Percentiles rank a stretch among this genome's conserved stretches.
phyloP scores from a whole-genome alignment of 1,139 yeast species.

The Protomyces arabidopsidicola region DNA sequence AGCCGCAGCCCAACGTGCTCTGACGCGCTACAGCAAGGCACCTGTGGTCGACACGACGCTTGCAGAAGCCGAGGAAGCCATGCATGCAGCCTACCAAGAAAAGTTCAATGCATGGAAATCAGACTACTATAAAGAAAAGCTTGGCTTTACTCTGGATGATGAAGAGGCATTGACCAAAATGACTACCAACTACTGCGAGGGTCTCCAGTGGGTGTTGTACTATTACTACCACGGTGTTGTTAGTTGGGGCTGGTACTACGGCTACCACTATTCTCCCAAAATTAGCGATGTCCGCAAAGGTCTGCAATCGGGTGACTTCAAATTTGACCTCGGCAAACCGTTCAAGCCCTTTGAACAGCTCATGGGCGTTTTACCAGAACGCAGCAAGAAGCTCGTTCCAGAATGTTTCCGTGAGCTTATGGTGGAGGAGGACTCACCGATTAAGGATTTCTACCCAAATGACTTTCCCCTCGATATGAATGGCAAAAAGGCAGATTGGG shows the following conservation, averaged over 20 bases:
- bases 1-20: slow-evolving; percentile 35
- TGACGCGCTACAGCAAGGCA: slow-evolving; percentile 61
- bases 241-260: slow-evolving; percentile 93
- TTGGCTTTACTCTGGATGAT: slow-evolving; percentile 55
- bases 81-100: slow-evolving; percentile 36
- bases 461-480: slow-evolving; percentile 86
- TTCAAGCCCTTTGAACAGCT: slow-evolving; percentile 92
- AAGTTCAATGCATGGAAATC: slow-evolving; percentile 82
- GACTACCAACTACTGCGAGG: slow-evolving; percentile 84
- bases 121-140: slow-evolving; percentile 70
- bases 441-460: slow-evolving; percentile 82
- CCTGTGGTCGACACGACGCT: slow-evolving; percentile 59
- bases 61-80: slow-evolving; percentile 52
- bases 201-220: slow-evolving; percentile 90
- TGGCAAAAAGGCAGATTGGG: slow-evolving; percentile 97
- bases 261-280: slow-evolving; percentile 87
- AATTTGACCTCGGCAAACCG: slow-evolving; percentile 68
- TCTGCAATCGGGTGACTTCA: slow-evolving; percentile 49
- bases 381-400: slow-evolving; percentile 80
- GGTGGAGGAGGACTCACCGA: slow-evolving; percentile 87
- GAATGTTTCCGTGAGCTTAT: slow-evolving; percentile 67
- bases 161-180: slow-evolving; percentile 55
- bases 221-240: slow-evolving; percentile 86
- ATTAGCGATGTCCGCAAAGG: slow-evolving; percentile 79
- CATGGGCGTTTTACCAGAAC: slow-evolving; percentile 96